These are phyloP conservation scores for Saraca asoca DNA, from an alignment of 331 rosid species.

Conservation along the genomic window DNA sequence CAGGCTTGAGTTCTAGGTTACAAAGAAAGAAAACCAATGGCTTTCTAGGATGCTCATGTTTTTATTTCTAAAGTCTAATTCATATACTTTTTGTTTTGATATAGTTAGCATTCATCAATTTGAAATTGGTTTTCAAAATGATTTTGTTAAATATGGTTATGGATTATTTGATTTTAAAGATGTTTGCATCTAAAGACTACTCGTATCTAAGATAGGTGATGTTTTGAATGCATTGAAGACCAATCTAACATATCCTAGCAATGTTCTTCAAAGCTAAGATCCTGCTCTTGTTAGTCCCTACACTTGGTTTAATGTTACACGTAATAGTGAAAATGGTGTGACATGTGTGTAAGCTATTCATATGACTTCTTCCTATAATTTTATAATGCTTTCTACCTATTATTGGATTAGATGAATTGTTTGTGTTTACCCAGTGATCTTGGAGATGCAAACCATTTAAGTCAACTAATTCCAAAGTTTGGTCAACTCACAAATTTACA, in stretches of 20 bases:
- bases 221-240: conserved; percentile 75
- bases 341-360: conserved; percentile 76
- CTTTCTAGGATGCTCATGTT: no score
- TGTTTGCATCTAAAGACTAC: conserved; percentile 35
- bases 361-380: conserved; percentile 17
- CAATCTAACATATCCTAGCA: conserved; percentile 75
- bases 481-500: conserved; percentile 75
- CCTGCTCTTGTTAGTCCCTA: conserved; percentile 95
- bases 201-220: conserved; percentile 58
- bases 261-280: conserved; percentile 95
- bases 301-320: conserved; percentile 89
- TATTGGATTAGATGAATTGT: conserved; percentile 19
- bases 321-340: conserved; percentile 70
- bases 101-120: no score
- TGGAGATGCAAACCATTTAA: conserved; percentile 85
- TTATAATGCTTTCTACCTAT: conserved; percentile 12
- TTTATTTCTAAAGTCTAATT: no score
- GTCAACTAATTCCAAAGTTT: conserved; percentile 68
- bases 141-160: not conserved
- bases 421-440: conserved; percentile 62
- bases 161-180: conserved; percentile 10
- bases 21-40: no score
- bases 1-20: no score
- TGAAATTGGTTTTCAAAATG: not conserved
- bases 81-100: no score